Percentiles rank a stretch among this genome's conserved stretches.
These are phyloP conservation scores for Talaromyces trachyspermus DNA, from an alignment of 495 filamentous ascomycete species.

Conservation along the genomic window DNA sequence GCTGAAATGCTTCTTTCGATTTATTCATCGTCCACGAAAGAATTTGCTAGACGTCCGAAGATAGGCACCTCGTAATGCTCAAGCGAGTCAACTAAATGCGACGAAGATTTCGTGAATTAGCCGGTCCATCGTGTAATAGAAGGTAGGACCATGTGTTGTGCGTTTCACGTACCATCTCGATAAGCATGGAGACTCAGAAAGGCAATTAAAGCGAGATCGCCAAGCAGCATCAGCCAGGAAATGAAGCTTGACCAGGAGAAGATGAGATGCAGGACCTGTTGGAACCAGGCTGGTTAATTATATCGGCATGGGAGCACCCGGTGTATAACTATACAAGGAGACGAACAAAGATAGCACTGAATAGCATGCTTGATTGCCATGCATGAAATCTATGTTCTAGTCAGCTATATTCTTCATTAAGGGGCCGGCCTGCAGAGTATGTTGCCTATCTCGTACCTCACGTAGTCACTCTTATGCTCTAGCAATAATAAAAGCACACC, in stretches of 20 bases:
- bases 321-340: neutral
- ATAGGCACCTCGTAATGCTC: constrained; percentile 91
- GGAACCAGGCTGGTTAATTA: too few relatives aligned
- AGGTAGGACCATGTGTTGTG: neutral
- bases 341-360: constrained; percentile 72
- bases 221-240: constrained; percentile 72
- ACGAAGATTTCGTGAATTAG: neutral
- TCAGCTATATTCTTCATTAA: too few relatives aligned
- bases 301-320: too few relatives aligned
- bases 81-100: constrained; percentile 62
- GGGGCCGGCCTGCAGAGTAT: constrained; percentile 5
- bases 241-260: constrained; percentile 78
- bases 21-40: constrained; percentile 88
- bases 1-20: neutral
- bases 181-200: constrained; percentile 76
- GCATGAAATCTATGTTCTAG: constrained; percentile 95
- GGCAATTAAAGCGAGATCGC: constrained; percentile 68
- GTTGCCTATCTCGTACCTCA: constrained; percentile 55
- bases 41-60: constrained; percentile 76
- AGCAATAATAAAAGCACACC: constrained; percentile 75
- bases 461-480: constrained; percentile 95
- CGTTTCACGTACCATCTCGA: constrained; percentile 66
- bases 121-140: too few relatives aligned
- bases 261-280: constrained; percentile 65
- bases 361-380: constrained; percentile 87